These are phyloP conservation scores for Paspalum notatum DNA, from an alignment of 176 grass and related monocot genomes.

Conservation along the genomic window DNA sequence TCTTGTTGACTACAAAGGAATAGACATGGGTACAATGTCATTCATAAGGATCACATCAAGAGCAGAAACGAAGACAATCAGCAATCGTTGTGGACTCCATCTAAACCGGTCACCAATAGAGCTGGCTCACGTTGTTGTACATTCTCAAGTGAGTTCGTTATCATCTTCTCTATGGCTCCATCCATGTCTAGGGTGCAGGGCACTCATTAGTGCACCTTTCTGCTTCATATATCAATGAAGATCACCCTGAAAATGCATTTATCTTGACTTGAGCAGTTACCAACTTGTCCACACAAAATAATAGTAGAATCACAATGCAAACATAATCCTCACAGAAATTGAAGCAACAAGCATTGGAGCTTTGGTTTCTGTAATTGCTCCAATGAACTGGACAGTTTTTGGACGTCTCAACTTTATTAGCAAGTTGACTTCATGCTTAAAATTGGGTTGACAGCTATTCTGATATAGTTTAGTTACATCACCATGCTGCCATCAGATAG, in stretches of 20 bases:
- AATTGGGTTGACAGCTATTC: slow-evolving; percentile 40
- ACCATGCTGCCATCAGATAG: slow-evolving; percentile 93
- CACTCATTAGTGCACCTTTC: slow-evolving; percentile 82
- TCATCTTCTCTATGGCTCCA: too few species aligned
- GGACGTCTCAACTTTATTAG: slow-evolving; percentile 97
- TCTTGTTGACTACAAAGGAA: too few species aligned
- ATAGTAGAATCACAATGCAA: slow-evolving; percentile 17
- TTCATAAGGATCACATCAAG: too few species aligned
- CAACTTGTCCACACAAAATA: neutral
- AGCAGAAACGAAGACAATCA: too few species aligned
- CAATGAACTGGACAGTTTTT: slow-evolving; percentile 99
- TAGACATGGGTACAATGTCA: too few species aligned
- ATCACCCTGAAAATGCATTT: slow-evolving; percentile 74
- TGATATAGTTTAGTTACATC: slow-evolving; percentile 58
- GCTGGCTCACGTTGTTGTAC: too few species aligned
- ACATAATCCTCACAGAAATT: slow-evolving; percentile 88
- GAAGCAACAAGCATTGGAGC: slow-evolving; percentile 93
- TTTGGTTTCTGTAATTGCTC: slow-evolving; percentile 95
- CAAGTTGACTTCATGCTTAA: slow-evolving; percentile 98
- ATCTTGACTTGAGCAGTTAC: slow-evolving; percentile 22
- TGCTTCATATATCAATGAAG: slow-evolving; percentile 98
- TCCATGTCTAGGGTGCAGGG: too few species aligned
- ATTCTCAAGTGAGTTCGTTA: too few species aligned
- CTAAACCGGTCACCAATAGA: too few species aligned
- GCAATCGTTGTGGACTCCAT: too few species aligned